Evolutionary conservation across 2,329 filamentous ascomycete genomes (phyloP).

Genomic region (Huntiella moniliformis): DNA sequence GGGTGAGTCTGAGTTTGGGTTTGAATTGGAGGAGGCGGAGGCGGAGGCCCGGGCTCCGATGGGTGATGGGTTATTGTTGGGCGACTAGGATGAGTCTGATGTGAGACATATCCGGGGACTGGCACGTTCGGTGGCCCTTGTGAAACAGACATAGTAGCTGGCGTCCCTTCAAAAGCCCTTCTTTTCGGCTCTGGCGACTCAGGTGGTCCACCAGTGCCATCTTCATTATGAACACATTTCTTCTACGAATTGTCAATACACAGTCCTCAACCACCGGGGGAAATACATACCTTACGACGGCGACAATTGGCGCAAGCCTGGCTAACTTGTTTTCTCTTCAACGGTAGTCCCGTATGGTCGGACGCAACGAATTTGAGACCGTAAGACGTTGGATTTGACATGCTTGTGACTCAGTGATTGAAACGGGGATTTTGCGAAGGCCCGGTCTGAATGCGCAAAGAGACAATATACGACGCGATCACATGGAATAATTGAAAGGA

Average conservation of each 20-base stretch:
- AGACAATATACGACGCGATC: neutral
- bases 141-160: neutral
- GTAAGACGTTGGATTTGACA: neutral
- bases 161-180: neutral
- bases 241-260: conserved; percentile 17
- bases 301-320: conserved; percentile 38
- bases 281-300: conserved; percentile 28
- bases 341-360: conserved; percentile 25
- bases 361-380: conserved; percentile 10
- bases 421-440: too few relatives aligned
- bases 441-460: too few relatives aligned
- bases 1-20: conserved; percentile 2
- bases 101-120: too few relatives aligned
- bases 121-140: neutral
- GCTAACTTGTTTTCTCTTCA: conserved; percentile 40
- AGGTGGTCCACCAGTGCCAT: neutral
- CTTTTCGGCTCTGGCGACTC: conserved; percentile 3
- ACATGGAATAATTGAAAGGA: neutral
- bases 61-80: conserved; percentile 1
- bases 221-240: conserved; percentile 23
- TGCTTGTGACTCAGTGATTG: neutral
- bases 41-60: neutral
- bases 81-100: neutral
- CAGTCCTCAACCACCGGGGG: neutral
- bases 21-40: conserved; percentile 5